Evolutionary conservation across 768 basidiomycete genomes (phyloP).

Genomic region (Amanita subjunquillea): DNA sequence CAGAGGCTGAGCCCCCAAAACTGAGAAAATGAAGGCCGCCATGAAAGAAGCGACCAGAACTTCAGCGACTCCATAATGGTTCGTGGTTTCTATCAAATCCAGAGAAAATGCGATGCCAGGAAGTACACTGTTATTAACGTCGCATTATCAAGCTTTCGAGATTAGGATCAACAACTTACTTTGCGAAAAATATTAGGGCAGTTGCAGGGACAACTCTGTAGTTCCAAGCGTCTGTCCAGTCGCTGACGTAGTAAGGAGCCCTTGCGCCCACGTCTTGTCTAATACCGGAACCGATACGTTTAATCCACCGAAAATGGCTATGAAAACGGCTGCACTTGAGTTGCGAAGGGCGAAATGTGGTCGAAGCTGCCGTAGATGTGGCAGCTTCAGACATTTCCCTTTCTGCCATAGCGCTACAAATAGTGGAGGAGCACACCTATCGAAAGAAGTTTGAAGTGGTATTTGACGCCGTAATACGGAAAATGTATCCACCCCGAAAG

Average conservation of each 20-base stretch:
- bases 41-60: constrained; percentile 79
- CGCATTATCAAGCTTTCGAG: neutral
- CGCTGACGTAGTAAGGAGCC: constrained; percentile 69
- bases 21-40: constrained; percentile 79
- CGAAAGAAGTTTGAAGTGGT: too few species aligned
- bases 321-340: neutral
- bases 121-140: constrained; percentile 42
- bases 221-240: constrained; percentile 91
- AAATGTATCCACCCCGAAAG: too few species aligned
- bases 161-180: constrained; percentile 33
- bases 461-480: too few species aligned
- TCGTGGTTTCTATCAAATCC: constrained; percentile 85
- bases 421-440: too few species aligned
- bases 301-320: constrained; percentile 16
- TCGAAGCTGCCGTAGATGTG: neutral
- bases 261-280: constrained; percentile 58
- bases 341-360: constrained; percentile 7
- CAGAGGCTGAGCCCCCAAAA: constrained; percentile 85
- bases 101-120: constrained; percentile 89
- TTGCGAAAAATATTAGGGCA: constrained; percentile 77
- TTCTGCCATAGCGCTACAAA: too few species aligned
- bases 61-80: constrained; percentile 84
- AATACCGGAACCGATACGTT: constrained; percentile 49
- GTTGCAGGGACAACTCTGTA: constrained; percentile 86
- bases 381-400: neutral